A percentile compares a stretch with the other conserved stretches of the same genome.
Evolutionary conservation across 164 flowering plant species (phyloP).

Genomic region (Akebia trifoliata): DNA sequence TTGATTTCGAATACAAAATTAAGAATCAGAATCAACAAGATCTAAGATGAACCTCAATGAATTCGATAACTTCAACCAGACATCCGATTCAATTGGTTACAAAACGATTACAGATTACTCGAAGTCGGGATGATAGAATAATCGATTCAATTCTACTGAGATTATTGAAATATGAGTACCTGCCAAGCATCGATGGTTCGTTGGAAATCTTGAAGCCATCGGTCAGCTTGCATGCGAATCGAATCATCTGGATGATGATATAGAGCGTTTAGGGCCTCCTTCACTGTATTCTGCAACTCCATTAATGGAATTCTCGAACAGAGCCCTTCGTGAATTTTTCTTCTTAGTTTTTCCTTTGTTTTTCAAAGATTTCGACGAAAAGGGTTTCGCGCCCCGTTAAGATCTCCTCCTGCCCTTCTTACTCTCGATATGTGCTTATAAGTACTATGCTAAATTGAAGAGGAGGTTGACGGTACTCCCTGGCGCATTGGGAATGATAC

Average conservation of each 20-base stretch:
- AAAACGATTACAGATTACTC: too few relatives aligned
- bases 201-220: slow-evolving; percentile 97
- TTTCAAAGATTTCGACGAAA: background rate
- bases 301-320: slow-evolving; percentile 6
- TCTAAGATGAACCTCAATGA: too few relatives aligned
- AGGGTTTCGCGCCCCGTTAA: slow-evolving; percentile 1
- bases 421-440: too few relatives aligned
- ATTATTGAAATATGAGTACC: slow-evolving; percentile 40
- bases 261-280: slow-evolving; percentile 92
- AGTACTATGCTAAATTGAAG: too few relatives aligned
- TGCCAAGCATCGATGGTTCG: slow-evolving; percentile 97
- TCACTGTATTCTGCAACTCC: slow-evolving; percentile 86
- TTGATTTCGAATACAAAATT: too few relatives aligned
- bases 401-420: too few relatives aligned
- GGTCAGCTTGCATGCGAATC: slow-evolving; percentile 86
- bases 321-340: background rate
- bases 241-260: slow-evolving; percentile 92
- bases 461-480: too few relatives aligned
- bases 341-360: background rate
- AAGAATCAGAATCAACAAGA: too few relatives aligned
- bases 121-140: too few relatives aligned
- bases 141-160: too few relatives aligned
- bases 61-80: too few relatives aligned
- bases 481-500: too few relatives aligned
- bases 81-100: background rate